A percentile compares a stretch with the other conserved stretches of the same genome.
phyloP scores from a whole-genome alignment of 1,139 yeast species.

The Candida sojae region DNA sequence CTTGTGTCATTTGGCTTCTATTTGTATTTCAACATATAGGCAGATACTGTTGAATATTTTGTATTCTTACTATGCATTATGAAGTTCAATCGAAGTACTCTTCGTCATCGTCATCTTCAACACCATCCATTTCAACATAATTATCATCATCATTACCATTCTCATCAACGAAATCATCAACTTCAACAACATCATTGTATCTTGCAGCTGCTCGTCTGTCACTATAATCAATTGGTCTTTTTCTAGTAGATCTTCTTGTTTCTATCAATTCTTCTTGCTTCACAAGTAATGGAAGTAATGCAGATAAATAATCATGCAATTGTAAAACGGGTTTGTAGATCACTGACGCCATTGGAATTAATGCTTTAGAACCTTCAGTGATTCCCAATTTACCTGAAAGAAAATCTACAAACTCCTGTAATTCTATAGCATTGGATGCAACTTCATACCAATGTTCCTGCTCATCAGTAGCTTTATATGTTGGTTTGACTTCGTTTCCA shows the following conservation, averaged over 20 bases:
- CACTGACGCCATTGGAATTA: constrained; percentile 23
- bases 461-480: constrained; percentile 7
- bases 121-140: constrained; percentile 18
- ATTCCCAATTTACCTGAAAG: constrained; percentile 22
- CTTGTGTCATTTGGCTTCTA: background rate
- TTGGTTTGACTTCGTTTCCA: constrained; percentile 21
- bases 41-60: too few species aligned
- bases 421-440: constrained; percentile 36
- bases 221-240: constrained; percentile 18
- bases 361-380: constrained; percentile 7
- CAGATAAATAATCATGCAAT: constrained; percentile 27
- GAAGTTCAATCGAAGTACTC: constrained; percentile 7
- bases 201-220: constrained; percentile 18
- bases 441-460: constrained; percentile 45
- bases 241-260: constrained; percentile 16
- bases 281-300: constrained; percentile 23
- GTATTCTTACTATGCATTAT: too few species aligned
- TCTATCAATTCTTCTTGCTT: constrained; percentile 20
- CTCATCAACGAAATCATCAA: constrained; percentile 16
- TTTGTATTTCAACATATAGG: background rate
- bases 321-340: constrained; percentile 28
- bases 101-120: constrained; percentile 15
- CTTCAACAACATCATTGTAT: constrained; percentile 21
- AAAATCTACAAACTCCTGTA: constrained; percentile 31
- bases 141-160: constrained; percentile 21